phyloP scores from a whole-genome alignment of 2,329 filamentous ascomycete species.

The Aureobasidium sp. region DNA sequence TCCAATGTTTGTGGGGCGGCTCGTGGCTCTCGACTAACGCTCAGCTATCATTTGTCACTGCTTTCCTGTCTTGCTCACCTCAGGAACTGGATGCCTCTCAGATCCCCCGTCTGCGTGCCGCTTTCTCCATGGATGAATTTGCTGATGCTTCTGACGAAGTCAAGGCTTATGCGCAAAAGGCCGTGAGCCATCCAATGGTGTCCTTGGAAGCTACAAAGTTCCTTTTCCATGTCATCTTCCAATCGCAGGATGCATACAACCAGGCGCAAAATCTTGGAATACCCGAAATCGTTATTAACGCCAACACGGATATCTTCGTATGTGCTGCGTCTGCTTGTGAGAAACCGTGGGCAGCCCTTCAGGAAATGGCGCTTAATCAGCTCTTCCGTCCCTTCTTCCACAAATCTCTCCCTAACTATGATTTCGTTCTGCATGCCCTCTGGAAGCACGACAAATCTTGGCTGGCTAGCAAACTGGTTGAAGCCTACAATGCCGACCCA shows the following conservation, averaged over 20 bases:
- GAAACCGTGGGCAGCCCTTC: constrained; percentile 68
- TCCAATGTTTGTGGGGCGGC: constrained; percentile 80
- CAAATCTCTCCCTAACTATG: constrained; percentile 68
- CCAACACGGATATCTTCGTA: constrained; percentile 71
- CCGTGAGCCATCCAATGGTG: constrained; percentile 77
- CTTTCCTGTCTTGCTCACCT: constrained; percentile 69
- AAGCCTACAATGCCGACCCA: constrained; percentile 64
- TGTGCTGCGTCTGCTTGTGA: constrained; percentile 71
- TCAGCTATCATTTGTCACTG: constrained; percentile 87
- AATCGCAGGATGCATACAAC: constrained; percentile 51
- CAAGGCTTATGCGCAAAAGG: constrained; percentile 55
- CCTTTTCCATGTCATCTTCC: constrained; percentile 56
- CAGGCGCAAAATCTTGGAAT: constrained; percentile 50
- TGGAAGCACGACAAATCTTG: constrained; percentile 88
- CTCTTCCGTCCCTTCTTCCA: constrained; percentile 78
- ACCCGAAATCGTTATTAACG: constrained; percentile 56
- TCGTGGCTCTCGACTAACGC: constrained; percentile 76
- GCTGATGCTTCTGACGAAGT: constrained; percentile 53
- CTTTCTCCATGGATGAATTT: constrained; percentile 64
- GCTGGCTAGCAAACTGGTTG: constrained; percentile 73
- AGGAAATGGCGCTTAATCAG: constrained; percentile 67
- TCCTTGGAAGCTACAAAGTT: constrained; percentile 75
- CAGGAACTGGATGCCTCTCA: constrained; percentile 75
- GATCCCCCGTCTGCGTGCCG: constrained; percentile 72
- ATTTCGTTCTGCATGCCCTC: constrained; percentile 83